phyloP scores from a whole-genome alignment of 2,329 filamentous ascomycete genomes.

The Nigrospora oryzae region DNA sequence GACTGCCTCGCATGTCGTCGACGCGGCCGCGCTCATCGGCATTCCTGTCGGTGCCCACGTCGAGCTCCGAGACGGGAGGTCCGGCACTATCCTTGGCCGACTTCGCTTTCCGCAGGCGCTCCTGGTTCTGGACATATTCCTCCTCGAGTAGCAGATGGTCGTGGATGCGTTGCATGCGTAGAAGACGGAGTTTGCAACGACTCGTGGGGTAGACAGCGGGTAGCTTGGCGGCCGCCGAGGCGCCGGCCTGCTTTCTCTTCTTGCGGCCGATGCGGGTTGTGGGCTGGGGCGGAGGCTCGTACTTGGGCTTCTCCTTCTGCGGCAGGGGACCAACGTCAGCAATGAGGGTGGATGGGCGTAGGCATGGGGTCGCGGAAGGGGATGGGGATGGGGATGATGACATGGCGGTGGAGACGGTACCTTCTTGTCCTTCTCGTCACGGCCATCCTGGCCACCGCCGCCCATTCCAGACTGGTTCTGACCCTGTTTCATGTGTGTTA shows the following conservation, averaged over 20 bases:
- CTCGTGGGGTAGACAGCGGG: slow-evolving; percentile 91
- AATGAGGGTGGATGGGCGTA: no score
- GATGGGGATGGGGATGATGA: neutral
- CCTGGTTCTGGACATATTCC: slow-evolving; percentile 98
- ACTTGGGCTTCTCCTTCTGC: slow-evolving; percentile 99
- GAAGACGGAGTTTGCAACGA: slow-evolving; percentile 91
- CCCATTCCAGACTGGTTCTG: slow-evolving; percentile 85
- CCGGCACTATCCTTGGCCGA: slow-evolving; percentile 61
- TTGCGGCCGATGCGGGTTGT: slow-evolving; percentile 95
- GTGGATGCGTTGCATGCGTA: slow-evolving; percentile 98
- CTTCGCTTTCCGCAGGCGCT: slow-evolving; percentile 89
- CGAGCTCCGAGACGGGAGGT: slow-evolving; percentile 58
- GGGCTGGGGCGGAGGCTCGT: slow-evolving; percentile 93
- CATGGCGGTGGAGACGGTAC: slow-evolving; percentile 33
- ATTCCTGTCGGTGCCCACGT: slow-evolving; percentile 70
- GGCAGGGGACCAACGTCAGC: neutral
- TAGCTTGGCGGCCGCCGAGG: slow-evolving; percentile 90
- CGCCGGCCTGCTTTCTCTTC: slow-evolving; percentile 94
- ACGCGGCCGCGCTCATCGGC: slow-evolving; percentile 92
- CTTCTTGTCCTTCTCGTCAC: slow-evolving; percentile 91
- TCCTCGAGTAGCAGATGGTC: slow-evolving; percentile 95
- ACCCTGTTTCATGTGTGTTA: slow-evolving; percentile 42
- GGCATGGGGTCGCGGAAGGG: neutral
- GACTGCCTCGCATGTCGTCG: slow-evolving; percentile 96
- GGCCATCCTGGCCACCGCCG: slow-evolving; percentile 64